These are phyloP conservation scores for Raphanus sativus DNA, from an alignment of 345 rosid species.

Conservation along the genomic window DNA sequence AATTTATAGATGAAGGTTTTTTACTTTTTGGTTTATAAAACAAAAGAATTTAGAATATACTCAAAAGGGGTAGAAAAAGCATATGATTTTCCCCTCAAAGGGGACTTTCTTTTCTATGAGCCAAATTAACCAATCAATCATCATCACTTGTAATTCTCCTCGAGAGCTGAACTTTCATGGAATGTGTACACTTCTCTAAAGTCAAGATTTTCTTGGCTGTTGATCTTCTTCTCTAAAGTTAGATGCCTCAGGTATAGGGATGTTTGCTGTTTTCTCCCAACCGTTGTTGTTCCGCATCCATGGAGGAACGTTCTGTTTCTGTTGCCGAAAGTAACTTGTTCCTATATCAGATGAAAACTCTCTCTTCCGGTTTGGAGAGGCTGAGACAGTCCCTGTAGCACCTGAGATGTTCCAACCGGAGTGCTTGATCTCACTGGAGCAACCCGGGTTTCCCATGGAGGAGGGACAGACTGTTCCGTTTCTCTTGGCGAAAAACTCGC, in stretches of 20 bases:
- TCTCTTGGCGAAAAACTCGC: conserved; percentile 39
- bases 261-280: conserved; percentile 38
- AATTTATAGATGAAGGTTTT: conserved; percentile 5
- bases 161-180: conserved; percentile 33
- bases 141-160: conserved; percentile 40
- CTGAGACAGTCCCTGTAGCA: conserved; percentile 29
- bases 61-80: conserved; percentile 27
- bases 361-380: conserved; percentile 50
- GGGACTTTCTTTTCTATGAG: conserved; percentile 32
- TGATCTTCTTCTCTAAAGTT: conserved; percentile 36
- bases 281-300: conserved; percentile 59
- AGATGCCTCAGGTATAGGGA: conserved; percentile 30
- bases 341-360: conserved; percentile 61
- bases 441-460: conserved; percentile 23
- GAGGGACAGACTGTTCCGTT: conserved; percentile 31
- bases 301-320: conserved; percentile 66
- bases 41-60: conserved; percentile 64
- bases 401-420: conserved; percentile 38
- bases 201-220: conserved; percentile 15
- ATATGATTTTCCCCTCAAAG: conserved; percentile 35
- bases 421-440: conserved; percentile 39
- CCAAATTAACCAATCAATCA: conserved; percentile 36
- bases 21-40: conserved; percentile 7
- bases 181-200: conserved; percentile 19
- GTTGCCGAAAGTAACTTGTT: conserved; percentile 75